Base-by-base conservation (phyloP, 306 rosid species). In the Trichosanthes truncata region DNA sequence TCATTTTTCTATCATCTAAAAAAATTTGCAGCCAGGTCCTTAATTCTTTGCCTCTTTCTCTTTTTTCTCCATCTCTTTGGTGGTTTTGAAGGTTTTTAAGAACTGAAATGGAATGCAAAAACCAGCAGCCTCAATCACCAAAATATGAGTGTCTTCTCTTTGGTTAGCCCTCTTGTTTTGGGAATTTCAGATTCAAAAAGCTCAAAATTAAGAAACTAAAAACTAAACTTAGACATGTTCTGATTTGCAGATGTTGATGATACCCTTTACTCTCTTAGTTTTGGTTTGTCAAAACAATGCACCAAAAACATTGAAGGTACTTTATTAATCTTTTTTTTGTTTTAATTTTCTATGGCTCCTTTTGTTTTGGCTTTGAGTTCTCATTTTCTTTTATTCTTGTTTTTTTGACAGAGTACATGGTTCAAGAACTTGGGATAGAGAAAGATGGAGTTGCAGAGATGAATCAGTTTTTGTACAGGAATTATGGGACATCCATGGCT, bases 401-500 rank as follows among this genome's bases (percentile, higher is more conserved):
- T 61, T 49, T 26, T 61, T 49, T 40, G 7, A 31, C 67, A 94
- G 97, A 88, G 59, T 94, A 81, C 82, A 94, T 94, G 96, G 63
- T 81, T 81, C 72, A 85, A 46, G 86, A 88, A 86, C 96, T 94
- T 83, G 89, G 88, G 52, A 91, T 92, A 48, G 90, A 94, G 65
- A 68, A 68, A 21, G 87, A 87, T 48, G 55, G 74, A 85, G 89
- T 92, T 73, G 85, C 89, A 31, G 89, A 90, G 45, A 77, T 91
- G 74, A 82, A 87, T 79, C 0, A 43, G 69, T 57, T 87, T 0
- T 81, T 94, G 76, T 94, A 94, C 78, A 91, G 85, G 87, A 81
- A 81, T 52, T 92, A 94, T 67, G 98, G 97, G 57, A 92, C 98
- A 25, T 90, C 96, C 26, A 72, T 94, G 97, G 98, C 98, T 55